Percentiles rank a stretch among this genome's conserved stretches.
Evolutionary conservation across 495 filamentous ascomycete species (phyloP).

Genomic region (Xylaria acuta): DNA sequence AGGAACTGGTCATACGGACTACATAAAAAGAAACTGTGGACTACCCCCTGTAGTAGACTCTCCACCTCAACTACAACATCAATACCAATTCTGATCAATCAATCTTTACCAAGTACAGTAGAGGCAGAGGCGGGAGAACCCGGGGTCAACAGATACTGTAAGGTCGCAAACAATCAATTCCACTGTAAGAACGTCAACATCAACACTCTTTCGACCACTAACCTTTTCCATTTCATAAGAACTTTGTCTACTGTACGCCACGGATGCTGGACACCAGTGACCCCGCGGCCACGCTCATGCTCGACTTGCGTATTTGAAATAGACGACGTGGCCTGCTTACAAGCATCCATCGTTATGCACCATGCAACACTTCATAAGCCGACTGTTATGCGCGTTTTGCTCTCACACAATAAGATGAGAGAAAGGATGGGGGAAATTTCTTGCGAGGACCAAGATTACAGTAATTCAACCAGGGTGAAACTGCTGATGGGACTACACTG

Average conservation of each 20-base stretch:
- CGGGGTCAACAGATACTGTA: neutral
- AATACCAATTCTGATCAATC: too few species aligned
- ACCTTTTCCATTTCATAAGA: neutral
- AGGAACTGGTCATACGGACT: too few species aligned
- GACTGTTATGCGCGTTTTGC: neutral
- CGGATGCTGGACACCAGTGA: neutral
- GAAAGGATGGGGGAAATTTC: neutral
- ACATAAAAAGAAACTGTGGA: too few species aligned
- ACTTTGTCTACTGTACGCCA: neutral
- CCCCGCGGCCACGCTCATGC: neutral
- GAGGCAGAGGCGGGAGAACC: neutral
- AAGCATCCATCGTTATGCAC: neutral
- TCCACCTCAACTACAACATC: too few species aligned
- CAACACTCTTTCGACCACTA: neutral
- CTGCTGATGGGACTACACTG: neutral
- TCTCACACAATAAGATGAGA: neutral
- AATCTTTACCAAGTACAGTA: too few species aligned
- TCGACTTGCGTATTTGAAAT: constrained; percentile 3
- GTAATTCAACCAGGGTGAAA: neutral
- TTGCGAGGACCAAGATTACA: neutral
- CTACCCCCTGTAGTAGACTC: too few species aligned
- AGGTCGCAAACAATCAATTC: neutral
- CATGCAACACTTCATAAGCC: constrained; percentile 2
- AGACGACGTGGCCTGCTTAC: neutral
- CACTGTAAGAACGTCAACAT: neutral